Base-by-base conservation (phyloP, 208 protist species). In the Kentomonas sorsogonicus region DNA sequence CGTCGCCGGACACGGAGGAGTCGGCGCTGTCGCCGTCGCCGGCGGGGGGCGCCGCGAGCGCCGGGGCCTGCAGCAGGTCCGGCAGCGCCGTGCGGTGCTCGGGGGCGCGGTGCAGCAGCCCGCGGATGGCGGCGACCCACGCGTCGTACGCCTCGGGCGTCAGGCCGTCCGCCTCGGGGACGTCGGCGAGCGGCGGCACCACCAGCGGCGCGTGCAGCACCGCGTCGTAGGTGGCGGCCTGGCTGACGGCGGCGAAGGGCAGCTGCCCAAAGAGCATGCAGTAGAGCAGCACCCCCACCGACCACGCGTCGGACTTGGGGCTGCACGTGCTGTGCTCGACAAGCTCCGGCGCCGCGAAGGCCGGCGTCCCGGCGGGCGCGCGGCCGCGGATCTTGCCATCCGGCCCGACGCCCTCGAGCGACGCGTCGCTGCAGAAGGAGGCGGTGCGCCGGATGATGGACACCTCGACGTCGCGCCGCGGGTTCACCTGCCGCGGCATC, bases 221-320 rank as follows among this genome's bases (percentile, higher is more conserved):
- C 20, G 61, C 57, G 25, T 70, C 54, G 41, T 89, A 79, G 15
- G 72, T 83, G 15, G 70, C 69, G 22, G 55, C 67, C 31, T 79
- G 53, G 20, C 56, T 78, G 10, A 60, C 44, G 11, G 92, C 94
- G 3, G 67, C 61, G 56, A 98, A 98, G 11, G 96, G 95, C 43
- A 91, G 69, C 4, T 69, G 68, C 25, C 88, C 86, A 53, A 86
- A 98, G 33, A 91, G 68, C 63, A 97, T 66, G 27, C 79, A 76
- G 63, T 93, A 98, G 1, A 98, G 48, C 9, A 98, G 47, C 41
- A 96, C 97, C 13, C 96, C 96, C 13, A 97, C 69, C 23, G 95
- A 94, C 97, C 97, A 98, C 9, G 96, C 63, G 63, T 98, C 97
- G 16, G 73, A 76, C 10, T 94, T 84, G 70, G 47, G 64, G 54